Evolutionary conservation across 192 early-diverging fungal species (phyloP).

Genomic region (Mortierella claussenii): DNA sequence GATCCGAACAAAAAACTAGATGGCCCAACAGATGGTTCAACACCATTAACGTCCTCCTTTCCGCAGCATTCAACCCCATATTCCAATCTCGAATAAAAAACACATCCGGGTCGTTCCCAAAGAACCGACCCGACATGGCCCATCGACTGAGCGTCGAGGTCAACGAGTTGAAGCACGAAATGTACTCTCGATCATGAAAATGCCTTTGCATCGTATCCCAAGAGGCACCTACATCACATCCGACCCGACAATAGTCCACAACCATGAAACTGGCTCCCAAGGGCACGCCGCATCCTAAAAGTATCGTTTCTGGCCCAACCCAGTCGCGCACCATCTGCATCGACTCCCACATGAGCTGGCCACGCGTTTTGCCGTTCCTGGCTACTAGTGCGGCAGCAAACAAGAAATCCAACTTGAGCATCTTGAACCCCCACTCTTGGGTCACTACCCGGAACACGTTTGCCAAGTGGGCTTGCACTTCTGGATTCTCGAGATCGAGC

Average conservation of each 20-base stretch:
- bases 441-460: conserved; percentile 56
- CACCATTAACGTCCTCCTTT: conserved; percentile 55
- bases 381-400: conserved; percentile 62
- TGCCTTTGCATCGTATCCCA: conserved; percentile 60
- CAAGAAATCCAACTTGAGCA: conserved; percentile 63
- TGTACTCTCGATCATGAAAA: conserved; percentile 62
- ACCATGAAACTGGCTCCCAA: conserved; percentile 56
- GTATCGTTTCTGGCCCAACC: conserved; percentile 51
- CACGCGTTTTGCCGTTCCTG: conserved; percentile 55
- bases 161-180: conserved; percentile 60
- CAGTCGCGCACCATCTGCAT: conserved; percentile 57
- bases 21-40: conserved; percentile 62
- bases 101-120: conserved; percentile 66
- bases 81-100: conserved; percentile 58
- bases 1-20: conserved; percentile 62
- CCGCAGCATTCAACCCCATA: conserved; percentile 52
- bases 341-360: conserved; percentile 63
- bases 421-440: conserved; percentile 58
- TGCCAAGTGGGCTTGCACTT: conserved; percentile 49
- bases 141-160: conserved; percentile 58
- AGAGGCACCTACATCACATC: conserved; percentile 57
- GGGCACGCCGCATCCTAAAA: conserved; percentile 62
- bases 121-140: conserved; percentile 58
- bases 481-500: conserved; percentile 57
- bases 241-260: conserved; percentile 62